Conservation (phyloP, 2,329 filamentous ascomycete species). For the Xylaria sp. region DNA sequence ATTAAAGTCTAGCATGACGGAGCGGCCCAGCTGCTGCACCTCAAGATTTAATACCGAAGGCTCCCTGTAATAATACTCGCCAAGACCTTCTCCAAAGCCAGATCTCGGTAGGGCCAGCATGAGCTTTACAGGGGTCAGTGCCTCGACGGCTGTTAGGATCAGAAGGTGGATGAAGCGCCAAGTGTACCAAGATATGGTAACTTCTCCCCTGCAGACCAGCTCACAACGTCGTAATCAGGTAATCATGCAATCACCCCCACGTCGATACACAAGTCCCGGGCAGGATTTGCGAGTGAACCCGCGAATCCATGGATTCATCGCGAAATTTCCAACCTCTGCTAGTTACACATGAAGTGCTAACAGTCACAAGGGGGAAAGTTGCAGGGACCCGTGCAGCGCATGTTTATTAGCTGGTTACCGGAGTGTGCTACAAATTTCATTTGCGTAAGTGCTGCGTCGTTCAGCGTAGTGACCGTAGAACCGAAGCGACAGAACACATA, state of each 20-base stretch:
- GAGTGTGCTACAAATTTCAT: constrained; percentile 1
- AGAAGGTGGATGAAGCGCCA: constrained; percentile 5
- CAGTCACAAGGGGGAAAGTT: neutral
- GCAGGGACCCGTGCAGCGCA: constrained; percentile 14
- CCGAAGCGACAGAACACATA: neutral
- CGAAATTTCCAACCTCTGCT: neutral
- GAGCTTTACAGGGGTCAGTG: neutral
- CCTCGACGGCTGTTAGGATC: neutral
- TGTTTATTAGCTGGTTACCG: neutral
- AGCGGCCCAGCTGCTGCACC: constrained; percentile 1
- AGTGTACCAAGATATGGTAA: neutral
- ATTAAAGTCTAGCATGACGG: constrained; percentile 1
- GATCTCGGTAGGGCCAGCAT: neutral
- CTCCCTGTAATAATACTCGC: constrained; percentile 7
- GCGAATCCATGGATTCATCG: neutral
- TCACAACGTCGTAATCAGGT: constrained; percentile 15
- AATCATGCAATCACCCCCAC: constrained; percentile 8
- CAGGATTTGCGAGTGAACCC: constrained; percentile 4
- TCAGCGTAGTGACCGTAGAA: neutral
- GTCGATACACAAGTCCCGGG: constrained; percentile 18
- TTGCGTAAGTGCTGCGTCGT: neutral
- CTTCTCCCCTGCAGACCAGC: constrained; percentile 4
- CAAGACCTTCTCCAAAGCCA: neutral
- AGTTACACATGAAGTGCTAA: constrained; percentile 4
- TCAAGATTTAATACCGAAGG: constrained; percentile 13